These are phyloP conservation scores for Lachancea nothofagi DNA, from an alignment of 805 yeast genomes.

Conservation along the genomic window DNA sequence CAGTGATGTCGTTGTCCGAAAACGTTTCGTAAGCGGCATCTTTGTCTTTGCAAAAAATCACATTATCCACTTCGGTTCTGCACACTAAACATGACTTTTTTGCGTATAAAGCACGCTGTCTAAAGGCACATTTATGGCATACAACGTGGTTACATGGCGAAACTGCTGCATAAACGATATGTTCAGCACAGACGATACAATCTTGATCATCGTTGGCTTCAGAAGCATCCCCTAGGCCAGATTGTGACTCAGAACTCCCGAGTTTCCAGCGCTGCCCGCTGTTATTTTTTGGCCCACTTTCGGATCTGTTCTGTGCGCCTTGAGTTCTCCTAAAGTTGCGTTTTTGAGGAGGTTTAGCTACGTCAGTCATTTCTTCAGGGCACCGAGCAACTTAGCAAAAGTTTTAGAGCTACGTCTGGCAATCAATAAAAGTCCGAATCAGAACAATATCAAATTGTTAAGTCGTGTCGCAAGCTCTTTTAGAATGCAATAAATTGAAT, in stretches of 20 bases:
- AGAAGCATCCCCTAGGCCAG: conserved; percentile 3
- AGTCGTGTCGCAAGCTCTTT: no score
- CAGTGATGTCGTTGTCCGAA: conserved; percentile 29
- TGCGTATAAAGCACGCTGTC: conserved; percentile 75
- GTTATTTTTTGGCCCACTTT: neutral
- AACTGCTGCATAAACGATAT: conserved; percentile 55
- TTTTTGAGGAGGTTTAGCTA: conserved; percentile 1
- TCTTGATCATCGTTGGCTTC: conserved; percentile 36
- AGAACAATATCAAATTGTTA: no score
- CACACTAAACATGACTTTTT: conserved; percentile 79
- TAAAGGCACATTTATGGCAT: conserved; percentile 75
- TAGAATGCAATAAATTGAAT: no score
- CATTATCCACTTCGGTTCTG: conserved; percentile 57
- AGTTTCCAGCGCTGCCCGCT: conserved; percentile 1
- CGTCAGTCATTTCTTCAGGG: neutral
- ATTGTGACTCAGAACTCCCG: neutral
- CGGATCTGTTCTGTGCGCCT: conserved; percentile 4
- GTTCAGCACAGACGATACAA: conserved; percentile 84
- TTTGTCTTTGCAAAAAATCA: conserved; percentile 52
- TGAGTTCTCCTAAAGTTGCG: conserved; percentile 10
- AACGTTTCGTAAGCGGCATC: conserved; percentile 37
- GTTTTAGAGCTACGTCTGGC: no score
- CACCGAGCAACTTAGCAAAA: no score
- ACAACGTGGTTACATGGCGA: conserved; percentile 81
- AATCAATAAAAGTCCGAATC: no score